Evolutionary conservation across 2,329 filamentous ascomycete genomes (phyloP), one percentile per base, ranked within the genome.

Genomic region (Fusarium verrucosum): DNA sequence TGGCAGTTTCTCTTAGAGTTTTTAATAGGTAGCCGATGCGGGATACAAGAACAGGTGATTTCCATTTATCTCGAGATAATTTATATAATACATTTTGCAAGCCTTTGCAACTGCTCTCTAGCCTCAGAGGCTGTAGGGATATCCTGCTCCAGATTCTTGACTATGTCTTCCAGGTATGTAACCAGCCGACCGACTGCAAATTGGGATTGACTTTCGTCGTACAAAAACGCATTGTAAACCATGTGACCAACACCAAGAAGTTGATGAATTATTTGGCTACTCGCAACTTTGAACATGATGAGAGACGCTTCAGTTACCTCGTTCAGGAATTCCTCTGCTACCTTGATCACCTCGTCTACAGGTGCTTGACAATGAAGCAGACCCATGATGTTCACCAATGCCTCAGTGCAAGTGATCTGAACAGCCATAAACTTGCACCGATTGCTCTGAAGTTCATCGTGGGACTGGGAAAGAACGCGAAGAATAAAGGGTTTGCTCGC

Each of bases 141-240:
- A 4, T 51, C 49, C 2, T 52, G 49, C 3, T 52, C 40, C 23
- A 46, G 4, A 16, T 46, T 46, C 40, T 36, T 52, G 17, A 52
- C 41, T 4, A 52, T 52, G 2, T 46, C 49, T 30, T 52, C 49
- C 5, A 52, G 5, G 20, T 52, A 52, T 0, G 23, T 35, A 25
- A 52, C 40, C 1, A 52, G 16, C 1, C 49, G 10, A 0, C 49
- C 49, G 4, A 52, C 40, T 1, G 49, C 49, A 3, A 36, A 22
- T 4, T 52, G 49, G 0, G 38, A 52, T 10, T 52, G 49, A 20
- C 46, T 44, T 7, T 52, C 49, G 7, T 52, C 49, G 10, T 52
- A 52, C 0, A 52, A 23, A 35, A 52, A 52, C 2, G 49, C 49
- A 10, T 52, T 52, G 13, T 52, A 52, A 2, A 52, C 49, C 49